phyloP scores from a whole-genome alignment of 2,329 filamentous ascomycete genomes.

The Fusarium zealandicum region DNA sequence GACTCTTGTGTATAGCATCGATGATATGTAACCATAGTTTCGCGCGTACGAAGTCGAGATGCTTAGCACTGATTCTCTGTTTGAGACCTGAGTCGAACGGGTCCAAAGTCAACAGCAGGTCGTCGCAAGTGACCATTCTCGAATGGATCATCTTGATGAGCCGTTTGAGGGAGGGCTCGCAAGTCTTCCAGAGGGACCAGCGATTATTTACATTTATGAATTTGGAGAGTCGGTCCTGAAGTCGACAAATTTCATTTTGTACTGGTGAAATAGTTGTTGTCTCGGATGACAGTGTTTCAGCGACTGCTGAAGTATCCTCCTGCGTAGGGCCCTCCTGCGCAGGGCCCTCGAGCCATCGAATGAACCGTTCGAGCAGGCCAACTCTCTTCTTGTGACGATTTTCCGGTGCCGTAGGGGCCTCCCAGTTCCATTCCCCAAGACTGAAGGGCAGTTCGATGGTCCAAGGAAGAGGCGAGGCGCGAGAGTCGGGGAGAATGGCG shows the following conservation, averaged over 20 bases:
- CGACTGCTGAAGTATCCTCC: not conserved
- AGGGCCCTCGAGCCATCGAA: slow-evolving; percentile 40
- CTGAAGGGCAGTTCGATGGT: slow-evolving; percentile 54
- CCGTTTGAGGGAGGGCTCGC: slow-evolving; percentile 9
- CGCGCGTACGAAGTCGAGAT: slow-evolving; percentile 19
- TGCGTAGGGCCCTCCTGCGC: slow-evolving; percentile 22
- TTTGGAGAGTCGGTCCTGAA: slow-evolving; percentile 3
- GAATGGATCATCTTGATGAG: slow-evolving; percentile 16
- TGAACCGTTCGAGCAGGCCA: slow-evolving; percentile 39
- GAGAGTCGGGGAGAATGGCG: slow-evolving; percentile 53
- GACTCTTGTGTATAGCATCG: slow-evolving; percentile 14
- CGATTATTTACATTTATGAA: slow-evolving; percentile 1
- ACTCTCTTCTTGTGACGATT: slow-evolving; percentile 37
- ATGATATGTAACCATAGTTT: slow-evolving; percentile 20
- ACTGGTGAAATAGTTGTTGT: not conserved
- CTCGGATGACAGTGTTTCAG: not conserved
- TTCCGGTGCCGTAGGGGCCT: slow-evolving; percentile 52
- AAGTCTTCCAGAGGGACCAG: slow-evolving; percentile 9
- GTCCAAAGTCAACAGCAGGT: slow-evolving; percentile 30
- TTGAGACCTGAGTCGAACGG: slow-evolving; percentile 23
- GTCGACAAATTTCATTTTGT: not conserved
- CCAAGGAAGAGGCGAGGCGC: slow-evolving; percentile 53
- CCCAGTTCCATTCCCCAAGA: slow-evolving; percentile 60
- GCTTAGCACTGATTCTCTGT: not conserved
- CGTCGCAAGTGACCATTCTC: slow-evolving; percentile 19